A percentile compares a stretch with the other conserved stretches of the same genome.
Evolutionary conservation across 2,329 filamentous ascomycete species (phyloP).

Genomic region (Fusarium oxysporum): DNA sequence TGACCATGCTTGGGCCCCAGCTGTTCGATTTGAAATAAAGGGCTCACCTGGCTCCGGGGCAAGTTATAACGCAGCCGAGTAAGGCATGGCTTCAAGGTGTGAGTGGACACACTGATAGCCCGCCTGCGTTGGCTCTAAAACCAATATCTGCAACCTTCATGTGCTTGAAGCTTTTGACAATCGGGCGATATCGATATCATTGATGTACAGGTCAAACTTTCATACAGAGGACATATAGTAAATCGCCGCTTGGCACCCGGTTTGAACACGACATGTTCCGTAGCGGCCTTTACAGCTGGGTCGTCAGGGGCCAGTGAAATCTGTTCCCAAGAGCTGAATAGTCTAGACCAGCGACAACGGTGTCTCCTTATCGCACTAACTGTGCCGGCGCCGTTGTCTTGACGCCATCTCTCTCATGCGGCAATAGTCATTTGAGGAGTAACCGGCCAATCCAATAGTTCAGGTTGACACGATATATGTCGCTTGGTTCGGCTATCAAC

Average conservation of each 20-base stretch:
- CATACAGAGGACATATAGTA: conserved; percentile 9
- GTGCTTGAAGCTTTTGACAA: conserved; percentile 31
- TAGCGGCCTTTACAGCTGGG: conserved; percentile 23
- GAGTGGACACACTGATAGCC: conserved; percentile 28
- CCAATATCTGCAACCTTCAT: conserved; percentile 25
- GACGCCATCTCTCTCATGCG: conserved; percentile 31
- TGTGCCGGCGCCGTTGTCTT: conserved; percentile 22
- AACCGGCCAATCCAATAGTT: conserved; percentile 30
- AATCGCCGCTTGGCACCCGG: conserved; percentile 15
- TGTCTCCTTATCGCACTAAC: conserved; percentile 36
- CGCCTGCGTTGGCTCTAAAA: conserved; percentile 15
- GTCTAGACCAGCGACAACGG: conserved; percentile 35
- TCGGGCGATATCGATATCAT: conserved; percentile 22
- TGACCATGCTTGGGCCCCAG: not conserved
- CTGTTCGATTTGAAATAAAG: conserved; percentile 21
- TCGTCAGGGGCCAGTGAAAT: conserved; percentile 31
- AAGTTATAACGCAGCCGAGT: conserved; percentile 24
- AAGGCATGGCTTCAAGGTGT: conserved; percentile 30
- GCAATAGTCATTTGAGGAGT: conserved; percentile 8
- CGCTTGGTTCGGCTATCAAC: conserved; percentile 8
- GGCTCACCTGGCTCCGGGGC: conserved; percentile 18
- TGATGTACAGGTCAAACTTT: conserved; percentile 10
- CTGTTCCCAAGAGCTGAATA: conserved; percentile 19
- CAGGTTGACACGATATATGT: conserved; percentile 1
- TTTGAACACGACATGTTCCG: conserved; percentile 31